Evolutionary conservation across 2,329 filamentous ascomycete species (phyloP).

Genomic region (Cladosporium austrohemisphaericum): DNA sequence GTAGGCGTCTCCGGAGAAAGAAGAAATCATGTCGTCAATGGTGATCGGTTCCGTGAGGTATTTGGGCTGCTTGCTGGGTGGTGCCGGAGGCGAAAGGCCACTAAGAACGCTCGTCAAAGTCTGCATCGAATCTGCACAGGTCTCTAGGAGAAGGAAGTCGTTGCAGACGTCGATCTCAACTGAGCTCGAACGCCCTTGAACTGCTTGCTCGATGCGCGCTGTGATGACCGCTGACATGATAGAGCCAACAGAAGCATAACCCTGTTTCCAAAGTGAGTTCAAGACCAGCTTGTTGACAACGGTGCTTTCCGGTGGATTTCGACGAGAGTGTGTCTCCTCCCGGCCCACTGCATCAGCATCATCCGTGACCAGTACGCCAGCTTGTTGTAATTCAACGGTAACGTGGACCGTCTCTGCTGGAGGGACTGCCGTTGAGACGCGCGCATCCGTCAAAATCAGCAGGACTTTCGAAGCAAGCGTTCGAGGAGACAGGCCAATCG

Average conservation of each 20-base stretch:
- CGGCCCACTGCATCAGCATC: slow-evolving; percentile 53
- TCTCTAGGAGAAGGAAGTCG: slow-evolving; percentile 84
- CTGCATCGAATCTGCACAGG: slow-evolving; percentile 94
- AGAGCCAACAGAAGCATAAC: slow-evolving; percentile 82
- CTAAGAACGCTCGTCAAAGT: slow-evolving; percentile 78
- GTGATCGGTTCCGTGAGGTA: slow-evolving; percentile 85
- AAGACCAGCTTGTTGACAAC: slow-evolving; percentile 32
- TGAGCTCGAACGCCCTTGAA: slow-evolving; percentile 58
- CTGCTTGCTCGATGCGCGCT: slow-evolving; percentile 57
- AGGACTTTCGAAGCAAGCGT: slow-evolving; percentile 71
- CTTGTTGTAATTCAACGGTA: slow-evolving; percentile 68
- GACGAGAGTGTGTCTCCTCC: slow-evolving; percentile 4
- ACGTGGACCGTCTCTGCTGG: slow-evolving; percentile 62
- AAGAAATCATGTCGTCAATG: slow-evolving; percentile 81
- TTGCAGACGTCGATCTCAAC: slow-evolving; percentile 80
- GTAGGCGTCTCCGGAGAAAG: slow-evolving; percentile 84
- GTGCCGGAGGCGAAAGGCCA: slow-evolving; percentile 75
- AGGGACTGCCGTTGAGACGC: slow-evolving; percentile 64
- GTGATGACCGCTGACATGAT: slow-evolving; percentile 74
- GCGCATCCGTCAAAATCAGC: slow-evolving; percentile 73
- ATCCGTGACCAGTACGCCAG: slow-evolving; percentile 79
- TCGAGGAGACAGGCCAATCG: slow-evolving; percentile 79
- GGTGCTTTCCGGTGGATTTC: slow-evolving; percentile 17
- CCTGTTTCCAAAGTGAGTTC: slow-evolving; percentile 54
- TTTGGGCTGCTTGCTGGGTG: slow-evolving; percentile 76